Evolutionary conservation across 768 basidiomycete genomes (phyloP).

Genomic region (Macrocybe gigantea): DNA sequence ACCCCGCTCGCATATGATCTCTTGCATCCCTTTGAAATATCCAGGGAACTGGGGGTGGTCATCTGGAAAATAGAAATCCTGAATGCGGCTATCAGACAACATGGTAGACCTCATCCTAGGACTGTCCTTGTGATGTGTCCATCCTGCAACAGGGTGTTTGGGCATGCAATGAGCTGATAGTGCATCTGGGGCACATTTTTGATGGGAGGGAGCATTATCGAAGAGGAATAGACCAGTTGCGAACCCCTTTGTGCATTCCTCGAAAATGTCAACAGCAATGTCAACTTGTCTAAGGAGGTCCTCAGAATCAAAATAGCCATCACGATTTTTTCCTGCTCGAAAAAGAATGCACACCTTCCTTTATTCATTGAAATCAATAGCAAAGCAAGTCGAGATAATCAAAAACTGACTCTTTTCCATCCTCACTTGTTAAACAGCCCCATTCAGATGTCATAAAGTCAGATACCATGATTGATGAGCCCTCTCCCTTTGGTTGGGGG

Average conservation of each 20-base stretch:
- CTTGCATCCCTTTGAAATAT: slow-evolving; percentile 31
- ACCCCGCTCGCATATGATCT: slow-evolving; percentile 15
- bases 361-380: too few relatives aligned
- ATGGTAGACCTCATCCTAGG: slow-evolving; percentile 14
- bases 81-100: slow-evolving; percentile 15
- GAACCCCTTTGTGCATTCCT: too few relatives aligned
- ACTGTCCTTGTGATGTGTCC: slow-evolving; percentile 9
- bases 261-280: slow-evolving; percentile 13
- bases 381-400: too few relatives aligned
- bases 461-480: slow-evolving; percentile 20
- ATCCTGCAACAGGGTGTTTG: slow-evolving; percentile 12
- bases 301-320: slow-evolving; percentile 17
- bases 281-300: slow-evolving; percentile 13
- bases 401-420: slow-evolving; percentile 5
- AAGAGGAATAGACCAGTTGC: too few relatives aligned
- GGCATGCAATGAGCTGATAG: slow-evolving; percentile 22
- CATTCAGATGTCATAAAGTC: slow-evolving; percentile 19
- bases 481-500: slow-evolving; percentile 21
- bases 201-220: too few relatives aligned
- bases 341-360: too few relatives aligned
- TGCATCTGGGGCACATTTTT: slow-evolving; percentile 19
- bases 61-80: slow-evolving; percentile 25
- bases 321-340: slow-evolving; percentile 11
- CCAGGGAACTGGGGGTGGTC: slow-evolving; percentile 23
- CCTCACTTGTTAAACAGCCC: slow-evolving; percentile 7